Evolutionary conservation across 148 eudicot genomes (phyloP).

Genomic region (Linanthus parryae): DNA sequence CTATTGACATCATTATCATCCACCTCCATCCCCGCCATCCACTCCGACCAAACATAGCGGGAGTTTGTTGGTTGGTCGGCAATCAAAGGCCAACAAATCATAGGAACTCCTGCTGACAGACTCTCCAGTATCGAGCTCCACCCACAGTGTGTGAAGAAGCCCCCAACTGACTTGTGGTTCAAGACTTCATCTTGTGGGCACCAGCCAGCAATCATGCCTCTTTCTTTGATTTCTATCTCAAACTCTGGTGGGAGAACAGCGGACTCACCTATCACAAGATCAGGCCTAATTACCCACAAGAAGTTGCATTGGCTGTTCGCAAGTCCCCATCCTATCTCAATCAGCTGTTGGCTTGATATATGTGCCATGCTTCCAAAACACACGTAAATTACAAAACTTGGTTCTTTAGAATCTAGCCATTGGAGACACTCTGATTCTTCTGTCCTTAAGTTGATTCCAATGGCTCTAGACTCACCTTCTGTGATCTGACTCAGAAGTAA

Average conservation of each 20-base stretch:
- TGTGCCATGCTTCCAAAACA: conserved; percentile 8
- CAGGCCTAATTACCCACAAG: conserved; percentile 50
- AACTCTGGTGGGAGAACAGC: conserved; percentile 8
- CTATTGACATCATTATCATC: conserved; percentile 10
- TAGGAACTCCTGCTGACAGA: conserved; percentile 37
- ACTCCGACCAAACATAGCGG: conserved; percentile 32
- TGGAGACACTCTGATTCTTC: conserved; percentile 22
- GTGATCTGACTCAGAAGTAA: conserved; percentile 6
- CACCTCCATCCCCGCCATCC: conserved; percentile 49
- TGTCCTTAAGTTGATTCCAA: conserved; percentile 9
- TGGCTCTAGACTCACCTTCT: not conserved
- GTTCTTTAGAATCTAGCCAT: conserved; percentile 33
- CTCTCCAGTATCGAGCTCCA: conserved; percentile 32
- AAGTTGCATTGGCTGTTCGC: conserved; percentile 39
- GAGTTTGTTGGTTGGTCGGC: conserved; percentile 51
- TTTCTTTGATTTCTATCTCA: conserved; percentile 4
- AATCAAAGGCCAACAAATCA: conserved; percentile 57
- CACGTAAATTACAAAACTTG: conserved; percentile 22
- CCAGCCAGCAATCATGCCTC: conserved; percentile 9
- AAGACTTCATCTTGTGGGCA: conserved; percentile 14
- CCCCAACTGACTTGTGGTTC: conserved; percentile 6
- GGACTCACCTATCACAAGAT: conserved; percentile 14
- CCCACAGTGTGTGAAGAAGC: conserved; percentile 8
- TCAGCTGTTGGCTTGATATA: conserved; percentile 24
- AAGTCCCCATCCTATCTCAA: conserved; percentile 27